Evolutionary conservation across 106 monocot species (phyloP).

Genomic region (Dendrobium chrysotoxum): DNA sequence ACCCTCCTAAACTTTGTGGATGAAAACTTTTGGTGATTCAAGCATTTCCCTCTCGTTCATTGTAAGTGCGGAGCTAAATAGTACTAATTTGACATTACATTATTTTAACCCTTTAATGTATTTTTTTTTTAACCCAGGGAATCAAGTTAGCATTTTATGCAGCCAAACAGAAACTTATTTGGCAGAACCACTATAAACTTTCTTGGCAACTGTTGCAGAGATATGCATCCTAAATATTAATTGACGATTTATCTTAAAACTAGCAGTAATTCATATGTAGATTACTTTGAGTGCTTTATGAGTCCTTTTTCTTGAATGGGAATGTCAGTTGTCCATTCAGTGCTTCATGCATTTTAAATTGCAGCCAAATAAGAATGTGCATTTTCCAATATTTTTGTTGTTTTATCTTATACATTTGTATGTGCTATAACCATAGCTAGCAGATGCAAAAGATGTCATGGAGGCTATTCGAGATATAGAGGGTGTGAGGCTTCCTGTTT

Average conservation of each 20-base stretch:
- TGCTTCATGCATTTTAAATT: background rate
- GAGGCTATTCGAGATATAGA: slow-evolving; percentile 45
- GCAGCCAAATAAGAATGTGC: background rate
- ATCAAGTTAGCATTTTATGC: too few relatives aligned
- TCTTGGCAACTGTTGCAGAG: background rate
- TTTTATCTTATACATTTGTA: background rate
- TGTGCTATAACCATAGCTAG: slow-evolving; percentile 34
- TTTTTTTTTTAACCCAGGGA: background rate
- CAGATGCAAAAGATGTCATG: slow-evolving; percentile 92
- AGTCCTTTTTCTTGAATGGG: background rate
- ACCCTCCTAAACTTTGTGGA: too few relatives aligned
- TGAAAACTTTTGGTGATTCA: background rate
- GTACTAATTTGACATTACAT: background rate
- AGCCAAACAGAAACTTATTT: too few relatives aligned
- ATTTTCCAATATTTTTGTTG: background rate
- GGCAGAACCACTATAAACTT: background rate
- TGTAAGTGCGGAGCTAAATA: background rate
- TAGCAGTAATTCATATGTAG: background rate
- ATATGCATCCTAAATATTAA: background rate
- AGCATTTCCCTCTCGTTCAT: background rate
- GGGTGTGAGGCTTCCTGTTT: slow-evolving; percentile 67
- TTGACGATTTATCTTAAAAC: background rate
- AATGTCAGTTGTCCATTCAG: background rate
- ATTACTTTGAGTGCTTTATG: background rate
- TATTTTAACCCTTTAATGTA: background rate